A percentile compares a stretch with the other conserved stretches of the same genome.
phyloP scores from a whole-genome alignment of 2,329 filamentous ascomycete species.

The Hymenoscyphus repandus region DNA sequence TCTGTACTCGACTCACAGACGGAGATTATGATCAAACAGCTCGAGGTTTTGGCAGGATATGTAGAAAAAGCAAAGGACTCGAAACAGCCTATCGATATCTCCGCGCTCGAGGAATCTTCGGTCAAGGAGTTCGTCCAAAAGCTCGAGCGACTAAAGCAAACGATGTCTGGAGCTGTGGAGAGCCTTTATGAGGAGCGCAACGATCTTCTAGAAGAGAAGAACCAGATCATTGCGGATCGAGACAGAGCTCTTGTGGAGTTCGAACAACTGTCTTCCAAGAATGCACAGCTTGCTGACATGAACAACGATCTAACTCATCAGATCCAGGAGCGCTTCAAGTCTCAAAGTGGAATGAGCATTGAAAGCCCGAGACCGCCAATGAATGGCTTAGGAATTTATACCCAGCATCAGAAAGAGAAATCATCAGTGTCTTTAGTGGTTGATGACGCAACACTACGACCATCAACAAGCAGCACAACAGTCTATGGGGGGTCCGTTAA shows the following conservation, averaged over 20 bases:
- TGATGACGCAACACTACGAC: constrained; percentile 34
- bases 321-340: constrained; percentile 90
- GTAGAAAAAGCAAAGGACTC: constrained; percentile 81
- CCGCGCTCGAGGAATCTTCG: constrained; percentile 79
- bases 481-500: constrained; percentile 20
- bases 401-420: constrained; percentile 45
- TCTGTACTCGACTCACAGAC: constrained; percentile 90
- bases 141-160: constrained; percentile 55
- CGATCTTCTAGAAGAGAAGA: constrained; percentile 78
- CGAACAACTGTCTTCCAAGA: constrained; percentile 89
- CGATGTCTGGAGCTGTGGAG: constrained; percentile 53
- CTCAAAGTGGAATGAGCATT: constrained; percentile 51
- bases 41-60: constrained; percentile 84
- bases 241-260: constrained; percentile 94
- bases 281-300: constrained; percentile 87
- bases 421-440: constrained; percentile 31
- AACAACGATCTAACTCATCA: constrained; percentile 94
- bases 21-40: constrained; percentile 88
- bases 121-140: constrained; percentile 87
- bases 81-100: constrained; percentile 73
- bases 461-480: constrained; percentile 37
- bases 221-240: constrained; percentile 74
- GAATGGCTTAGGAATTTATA: constrained; percentile 62
- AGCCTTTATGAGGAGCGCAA: constrained; percentile 67
- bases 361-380: constrained; percentile 37